Evolutionary conservation across 257 asterid genomes (phyloP).

Genomic region (Osmanthus fragrans): DNA sequence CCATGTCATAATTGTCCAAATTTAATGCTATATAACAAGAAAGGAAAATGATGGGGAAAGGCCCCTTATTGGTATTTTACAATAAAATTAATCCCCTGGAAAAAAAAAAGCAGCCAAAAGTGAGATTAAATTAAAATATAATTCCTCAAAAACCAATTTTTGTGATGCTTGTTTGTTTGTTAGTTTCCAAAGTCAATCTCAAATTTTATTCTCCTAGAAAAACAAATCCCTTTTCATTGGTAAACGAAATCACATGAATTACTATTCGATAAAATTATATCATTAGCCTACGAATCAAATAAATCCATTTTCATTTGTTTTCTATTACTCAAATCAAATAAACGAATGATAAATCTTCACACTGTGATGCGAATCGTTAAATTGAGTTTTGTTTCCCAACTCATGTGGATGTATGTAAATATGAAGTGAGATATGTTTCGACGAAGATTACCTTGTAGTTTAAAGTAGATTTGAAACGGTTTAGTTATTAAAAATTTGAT

Average conservation of each 20-base stretch:
- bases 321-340: too few species aligned
- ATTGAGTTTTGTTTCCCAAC: neutral
- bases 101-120: neutral
- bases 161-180: neutral
- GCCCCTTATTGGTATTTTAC: conserved; percentile 18
- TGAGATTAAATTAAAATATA: neutral
- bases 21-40: conserved; percentile 20
- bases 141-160: neutral
- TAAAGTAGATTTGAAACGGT: too few species aligned
- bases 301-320: too few species aligned
- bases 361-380: neutral
- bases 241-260: neutral
- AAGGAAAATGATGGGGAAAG: conserved; percentile 28
- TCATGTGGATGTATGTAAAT: too few species aligned
- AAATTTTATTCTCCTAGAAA: neutral
- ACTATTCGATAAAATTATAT: neutral
- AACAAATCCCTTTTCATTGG: neutral
- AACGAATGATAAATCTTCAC: neutral
- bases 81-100: neutral
- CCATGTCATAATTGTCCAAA: neutral
- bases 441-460: too few species aligned
- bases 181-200: neutral
- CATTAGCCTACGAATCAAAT: neutral
- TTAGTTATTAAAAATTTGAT: neutral
- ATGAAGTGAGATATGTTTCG: too few species aligned